Percentiles rank a stretch among this genome's conserved stretches.
phyloP scores from a whole-genome alignment of 2,329 filamentous ascomycete genomes.

The Paramyrothecium sp. region DNA sequence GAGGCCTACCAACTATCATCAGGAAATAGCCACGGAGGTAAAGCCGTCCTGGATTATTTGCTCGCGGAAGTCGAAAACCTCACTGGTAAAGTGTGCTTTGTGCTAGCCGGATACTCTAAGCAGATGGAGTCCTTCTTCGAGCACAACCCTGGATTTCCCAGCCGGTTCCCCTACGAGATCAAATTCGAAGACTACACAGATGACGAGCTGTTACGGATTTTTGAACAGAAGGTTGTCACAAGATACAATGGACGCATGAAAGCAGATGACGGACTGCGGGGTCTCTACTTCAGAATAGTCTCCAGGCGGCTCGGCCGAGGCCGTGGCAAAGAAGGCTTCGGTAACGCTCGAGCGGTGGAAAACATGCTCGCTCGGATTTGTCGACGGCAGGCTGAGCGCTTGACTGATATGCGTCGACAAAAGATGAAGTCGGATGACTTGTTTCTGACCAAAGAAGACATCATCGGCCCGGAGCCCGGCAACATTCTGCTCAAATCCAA shows the following conservation, averaged over 20 bases:
- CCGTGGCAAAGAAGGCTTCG: constrained; percentile 62
- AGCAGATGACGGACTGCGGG: constrained; percentile 52
- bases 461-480: constrained; percentile 63
- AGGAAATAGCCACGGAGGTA: constrained; percentile 33
- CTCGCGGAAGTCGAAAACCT: constrained; percentile 67
- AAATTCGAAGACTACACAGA: constrained; percentile 66
- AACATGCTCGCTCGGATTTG: constrained; percentile 53
- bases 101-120: constrained; percentile 67
- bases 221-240: constrained; percentile 48
- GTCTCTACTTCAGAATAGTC: constrained; percentile 61
- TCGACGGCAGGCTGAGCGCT: constrained; percentile 54
- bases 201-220: constrained; percentile 57
- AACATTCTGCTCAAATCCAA: constrained; percentile 44
- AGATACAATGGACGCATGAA: constrained; percentile 53
- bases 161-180: constrained; percentile 60
- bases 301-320: constrained; percentile 56
- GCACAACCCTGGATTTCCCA: constrained; percentile 66
- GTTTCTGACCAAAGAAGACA: constrained; percentile 53
- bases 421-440: neutral
- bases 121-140: constrained; percentile 71
- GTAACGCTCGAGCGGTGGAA: constrained; percentile 65
- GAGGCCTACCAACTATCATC: constrained; percentile 66
- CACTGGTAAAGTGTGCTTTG: constrained; percentile 62
- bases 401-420: constrained; percentile 40
- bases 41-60: constrained; percentile 62